phyloP scores from a whole-genome alignment of 148 eudicot genomes.

The Heliosperma pusillum region DNA sequence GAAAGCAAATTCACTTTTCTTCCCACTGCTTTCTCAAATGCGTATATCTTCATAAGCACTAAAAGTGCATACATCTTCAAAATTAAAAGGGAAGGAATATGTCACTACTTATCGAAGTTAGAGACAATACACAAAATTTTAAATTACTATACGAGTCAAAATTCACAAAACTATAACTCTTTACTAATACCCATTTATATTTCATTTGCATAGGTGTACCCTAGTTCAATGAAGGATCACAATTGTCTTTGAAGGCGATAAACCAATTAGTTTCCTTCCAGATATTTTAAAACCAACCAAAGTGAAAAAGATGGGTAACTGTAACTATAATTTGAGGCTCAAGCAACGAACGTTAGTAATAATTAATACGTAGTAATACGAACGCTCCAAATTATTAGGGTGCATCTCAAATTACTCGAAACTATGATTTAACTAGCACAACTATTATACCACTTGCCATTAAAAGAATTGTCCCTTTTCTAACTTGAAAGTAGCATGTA shows the following conservation, averaged over 20 bases:
- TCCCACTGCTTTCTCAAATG: conserved; percentile 86
- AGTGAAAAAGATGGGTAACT: background rate
- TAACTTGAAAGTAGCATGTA: no score
- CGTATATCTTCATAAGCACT: conserved; percentile 85
- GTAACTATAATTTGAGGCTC: background rate
- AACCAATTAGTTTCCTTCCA: background rate
- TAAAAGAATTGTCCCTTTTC: no score
- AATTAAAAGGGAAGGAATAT: background rate
- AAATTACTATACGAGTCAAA: background rate
- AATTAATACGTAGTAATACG: no score
- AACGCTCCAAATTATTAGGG: conserved; percentile 33
- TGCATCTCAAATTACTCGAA: no score
- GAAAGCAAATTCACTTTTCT: conserved; percentile 78
- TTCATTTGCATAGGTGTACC: conserved; percentile 4
- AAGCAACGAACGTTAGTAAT: background rate
- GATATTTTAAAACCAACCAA: background rate
- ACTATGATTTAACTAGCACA: no score
- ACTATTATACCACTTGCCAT: no score
- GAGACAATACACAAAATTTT: background rate
- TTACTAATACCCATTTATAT: background rate
- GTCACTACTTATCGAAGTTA: background rate
- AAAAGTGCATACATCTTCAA: conserved; percentile 85
- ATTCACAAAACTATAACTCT: background rate
- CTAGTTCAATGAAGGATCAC: background rate
- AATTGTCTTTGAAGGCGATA: background rate